Evolutionary conservation across 2,329 filamentous ascomycete genomes (phyloP), one percentile per base, ranked within the genome.

Genomic region (Dryadomyces quercivorus): DNA sequence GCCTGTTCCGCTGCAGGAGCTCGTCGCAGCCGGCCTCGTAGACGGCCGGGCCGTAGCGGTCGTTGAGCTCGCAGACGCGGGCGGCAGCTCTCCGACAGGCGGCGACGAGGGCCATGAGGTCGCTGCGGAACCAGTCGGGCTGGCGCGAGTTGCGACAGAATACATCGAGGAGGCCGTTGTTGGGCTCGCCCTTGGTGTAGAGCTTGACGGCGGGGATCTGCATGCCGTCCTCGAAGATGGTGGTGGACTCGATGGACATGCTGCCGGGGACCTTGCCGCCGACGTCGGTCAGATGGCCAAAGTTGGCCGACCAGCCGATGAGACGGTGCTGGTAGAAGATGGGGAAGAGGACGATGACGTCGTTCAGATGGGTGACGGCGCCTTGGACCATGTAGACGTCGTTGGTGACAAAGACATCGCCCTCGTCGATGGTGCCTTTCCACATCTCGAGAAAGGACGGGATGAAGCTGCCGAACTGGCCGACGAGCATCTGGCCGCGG

Each of bases 331-430:
- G 58, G 52, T 71, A 66, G 58, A 72, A 72, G 40, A 76, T 75
- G 2, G 74, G 74, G 1, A 76, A 60, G 1, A 76, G 59, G 1
- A 75, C 67, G n/a, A 77, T 73, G 5, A 75, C 69, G 55, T 75
- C 72, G 62, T 75, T 75, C 5, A 75, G 61, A 59, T 76, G 73
- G 6, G 70, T 75, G 34, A 76, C 71, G 6, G 74, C 73, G 9
- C 74, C 74, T 26, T 71, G 66, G 0, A 74, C 69, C 50, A 72
- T 69, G 57, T 75, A 77, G 3, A 72, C 70, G 50, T 76, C 74
- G 54, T 77, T 76, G 18, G 74, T 77, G 42, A 76, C 67, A 55
- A 76, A 76, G 1, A 76, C 62, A 52, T 77, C 74, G 1, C 72
- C 74, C 53, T 75, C 72, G 50, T 75, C 70, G 47, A 77, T 67